These are phyloP conservation scores for Hypoxylon sp. DNA, from an alignment of 2,329 filamentous ascomycete genomes.

Conservation along the genomic window DNA sequence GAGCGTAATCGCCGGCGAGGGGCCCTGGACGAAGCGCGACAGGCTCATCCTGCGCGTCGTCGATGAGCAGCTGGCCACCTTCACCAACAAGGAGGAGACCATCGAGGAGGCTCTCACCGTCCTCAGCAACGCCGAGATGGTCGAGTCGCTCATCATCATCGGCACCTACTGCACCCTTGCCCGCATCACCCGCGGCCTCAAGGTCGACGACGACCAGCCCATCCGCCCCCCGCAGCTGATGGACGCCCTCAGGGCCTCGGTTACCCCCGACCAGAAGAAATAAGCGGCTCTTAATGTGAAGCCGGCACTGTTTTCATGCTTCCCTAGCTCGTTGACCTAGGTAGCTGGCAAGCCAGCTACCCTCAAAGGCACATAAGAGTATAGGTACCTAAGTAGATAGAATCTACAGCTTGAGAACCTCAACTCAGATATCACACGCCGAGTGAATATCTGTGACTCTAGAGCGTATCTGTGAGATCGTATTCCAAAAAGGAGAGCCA, in stretches of 20 bases:
- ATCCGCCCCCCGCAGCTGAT: neutral
- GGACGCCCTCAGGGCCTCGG: neutral
- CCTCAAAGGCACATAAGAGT: neutral
- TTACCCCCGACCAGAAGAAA: neutral
- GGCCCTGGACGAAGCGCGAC: neutral
- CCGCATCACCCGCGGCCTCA: neutral
- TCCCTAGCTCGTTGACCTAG: neutral
- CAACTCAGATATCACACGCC: neutral
- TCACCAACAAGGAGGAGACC: constrained; percentile 2
- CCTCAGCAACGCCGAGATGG: neutral
- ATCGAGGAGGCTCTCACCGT: neutral
- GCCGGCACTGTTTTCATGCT: too few relatives aligned
- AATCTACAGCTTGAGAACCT: neutral
- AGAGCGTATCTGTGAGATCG: neutral
- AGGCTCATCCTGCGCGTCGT: neutral
- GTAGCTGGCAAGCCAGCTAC: neutral
- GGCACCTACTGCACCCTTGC: neutral
- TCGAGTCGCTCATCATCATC: constrained; percentile 1
- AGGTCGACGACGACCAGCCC: neutral
- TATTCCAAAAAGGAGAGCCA: neutral
- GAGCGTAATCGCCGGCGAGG: neutral
- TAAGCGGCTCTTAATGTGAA: neutral
- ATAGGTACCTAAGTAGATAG: neutral
- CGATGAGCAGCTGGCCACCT: constrained; percentile 1
- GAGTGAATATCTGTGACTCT: neutral